Conservation (phyloP, 2,329 filamentous ascomycete species). For the Apiospora hydei region DNA sequence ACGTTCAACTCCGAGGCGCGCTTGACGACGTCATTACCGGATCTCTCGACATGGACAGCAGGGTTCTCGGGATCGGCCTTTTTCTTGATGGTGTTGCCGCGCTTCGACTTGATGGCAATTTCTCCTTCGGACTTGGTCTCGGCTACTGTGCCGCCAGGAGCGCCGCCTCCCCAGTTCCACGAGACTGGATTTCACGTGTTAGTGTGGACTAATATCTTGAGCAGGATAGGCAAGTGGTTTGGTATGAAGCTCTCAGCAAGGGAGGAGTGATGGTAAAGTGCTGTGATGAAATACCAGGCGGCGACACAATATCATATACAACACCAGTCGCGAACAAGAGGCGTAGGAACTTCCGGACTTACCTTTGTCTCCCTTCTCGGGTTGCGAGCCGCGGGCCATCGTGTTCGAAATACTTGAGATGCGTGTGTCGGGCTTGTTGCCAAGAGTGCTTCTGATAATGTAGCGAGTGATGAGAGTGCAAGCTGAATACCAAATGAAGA, state of each 20-base stretch:
- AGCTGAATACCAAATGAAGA: too few relatives aligned
- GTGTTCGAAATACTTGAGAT: background rate
- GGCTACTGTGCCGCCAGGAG: conserved; percentile 63
- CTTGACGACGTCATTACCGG: conserved; percentile 72
- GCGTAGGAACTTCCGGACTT: background rate
- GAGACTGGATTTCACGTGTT: conserved; percentile 54
- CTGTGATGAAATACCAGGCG: too few relatives aligned
- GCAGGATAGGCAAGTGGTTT: too few relatives aligned
- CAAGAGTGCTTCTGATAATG: too few relatives aligned
- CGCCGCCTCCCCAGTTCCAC: conserved; percentile 65
- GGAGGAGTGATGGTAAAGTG: background rate
- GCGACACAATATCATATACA: too few relatives aligned
- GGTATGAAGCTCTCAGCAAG: too few relatives aligned
- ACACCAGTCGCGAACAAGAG: too few relatives aligned
- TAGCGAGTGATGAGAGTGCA: too few relatives aligned
- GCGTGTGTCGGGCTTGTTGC: too few relatives aligned
- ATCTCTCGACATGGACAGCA: conserved; percentile 64
- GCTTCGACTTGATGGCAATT: conserved; percentile 65
- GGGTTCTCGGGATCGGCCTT: conserved; percentile 67
- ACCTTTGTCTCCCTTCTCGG: conserved; percentile 28
- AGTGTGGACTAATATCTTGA: too few relatives aligned
- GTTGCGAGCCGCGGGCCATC: conserved; percentile 24
- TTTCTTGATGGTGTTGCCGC: conserved; percentile 71
- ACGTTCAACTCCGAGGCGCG: conserved; percentile 65
- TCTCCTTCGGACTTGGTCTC: conserved; percentile 69